Evolutionary conservation across 2,329 filamentous ascomycete species (phyloP).

Genomic region (Colletotrichum shisoi): DNA sequence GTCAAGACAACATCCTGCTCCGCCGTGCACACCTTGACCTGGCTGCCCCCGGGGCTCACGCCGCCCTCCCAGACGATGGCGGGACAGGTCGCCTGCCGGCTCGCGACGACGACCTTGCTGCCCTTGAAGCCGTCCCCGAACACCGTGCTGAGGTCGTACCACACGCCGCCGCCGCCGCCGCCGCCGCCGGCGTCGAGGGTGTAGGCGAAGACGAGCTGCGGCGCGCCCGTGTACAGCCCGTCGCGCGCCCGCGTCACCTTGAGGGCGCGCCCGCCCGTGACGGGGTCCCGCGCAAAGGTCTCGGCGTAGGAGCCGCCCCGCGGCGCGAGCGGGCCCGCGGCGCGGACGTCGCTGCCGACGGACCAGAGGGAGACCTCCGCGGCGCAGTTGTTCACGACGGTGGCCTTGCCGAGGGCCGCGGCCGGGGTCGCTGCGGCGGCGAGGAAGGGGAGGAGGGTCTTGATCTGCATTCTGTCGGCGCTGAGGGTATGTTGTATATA

Average conservation of each 20-base stretch:
- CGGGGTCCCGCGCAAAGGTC: constrained; percentile 48
- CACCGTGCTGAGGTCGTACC: constrained; percentile 53
- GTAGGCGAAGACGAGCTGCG: constrained; percentile 53
- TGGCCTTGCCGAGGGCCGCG: constrained; percentile 47
- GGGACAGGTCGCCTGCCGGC: constrained; percentile 46
- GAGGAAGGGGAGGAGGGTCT: constrained; percentile 38
- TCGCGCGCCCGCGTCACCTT: constrained; percentile 50
- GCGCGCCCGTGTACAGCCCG: constrained; percentile 52
- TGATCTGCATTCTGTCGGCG: constrained; percentile 21
- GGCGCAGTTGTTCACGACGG: constrained; percentile 51
- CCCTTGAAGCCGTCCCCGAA: constrained; percentile 53
- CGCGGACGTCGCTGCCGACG: constrained; percentile 47
- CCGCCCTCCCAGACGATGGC: constrained; percentile 50
- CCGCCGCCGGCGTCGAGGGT: constrained; percentile 46
- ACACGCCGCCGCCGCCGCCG: constrained; percentile 44
- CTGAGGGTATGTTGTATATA: background rate
- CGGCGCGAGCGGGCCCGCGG: constrained; percentile 43
- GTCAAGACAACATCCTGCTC: constrained; percentile 49
- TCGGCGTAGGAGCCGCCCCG: constrained; percentile 47
- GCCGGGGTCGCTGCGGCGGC: constrained; percentile 41
- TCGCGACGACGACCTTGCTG: constrained; percentile 46
- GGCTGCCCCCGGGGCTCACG: constrained; percentile 48
- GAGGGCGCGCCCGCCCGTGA: constrained; percentile 51
- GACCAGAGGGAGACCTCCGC: constrained; percentile 51
- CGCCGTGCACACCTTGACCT: constrained; percentile 50